These are phyloP conservation scores for Tulasnella sp. DNA, from an alignment of 768 basidiomycete species.

Conservation along the genomic window DNA sequence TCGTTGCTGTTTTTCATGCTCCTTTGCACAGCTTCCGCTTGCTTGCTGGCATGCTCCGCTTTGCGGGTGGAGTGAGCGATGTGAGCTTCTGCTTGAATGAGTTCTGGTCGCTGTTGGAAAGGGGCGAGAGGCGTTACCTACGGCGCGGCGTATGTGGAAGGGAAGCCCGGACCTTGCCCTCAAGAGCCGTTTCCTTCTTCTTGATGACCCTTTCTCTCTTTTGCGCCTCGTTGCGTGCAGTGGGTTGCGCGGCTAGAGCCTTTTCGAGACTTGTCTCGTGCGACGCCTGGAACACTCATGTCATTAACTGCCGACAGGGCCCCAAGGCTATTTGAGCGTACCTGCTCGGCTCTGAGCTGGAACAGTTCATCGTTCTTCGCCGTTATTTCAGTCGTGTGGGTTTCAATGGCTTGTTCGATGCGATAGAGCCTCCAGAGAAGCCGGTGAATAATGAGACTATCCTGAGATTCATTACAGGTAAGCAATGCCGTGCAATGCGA, in stretches of 20 bases:
- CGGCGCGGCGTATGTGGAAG: neutral
- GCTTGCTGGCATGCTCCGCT: slow-evolving; percentile 66
- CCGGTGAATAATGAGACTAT: slow-evolving; percentile 78
- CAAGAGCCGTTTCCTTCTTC: slow-evolving; percentile 85
- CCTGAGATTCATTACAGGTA: slow-evolving; percentile 50
- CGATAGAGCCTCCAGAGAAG: slow-evolving; percentile 88
- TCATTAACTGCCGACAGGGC: neutral
- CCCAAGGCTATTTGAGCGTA: slow-evolving; percentile 18
- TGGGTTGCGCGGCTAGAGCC: slow-evolving; percentile 79
- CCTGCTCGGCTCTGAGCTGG: slow-evolving; percentile 69
- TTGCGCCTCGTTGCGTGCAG: slow-evolving; percentile 70
- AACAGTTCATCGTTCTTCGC: slow-evolving; percentile 72
- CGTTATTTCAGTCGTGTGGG: slow-evolving; percentile 69
- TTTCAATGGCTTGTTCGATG: slow-evolving; percentile 80
- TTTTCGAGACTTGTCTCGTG: slow-evolving; percentile 73
- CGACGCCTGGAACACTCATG: slow-evolving; percentile 42
- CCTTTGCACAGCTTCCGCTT: slow-evolving; percentile 65
- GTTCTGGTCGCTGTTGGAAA: slow-evolving; percentile 73
- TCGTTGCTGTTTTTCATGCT: slow-evolving; percentile 54
- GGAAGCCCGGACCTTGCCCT: slow-evolving; percentile 64
- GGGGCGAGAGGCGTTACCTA: neutral
- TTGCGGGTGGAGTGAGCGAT: slow-evolving; percentile 85
- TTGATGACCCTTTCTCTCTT: slow-evolving; percentile 88
- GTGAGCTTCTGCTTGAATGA: slow-evolving; percentile 82
- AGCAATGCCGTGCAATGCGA: neutral